A percentile compares a stretch with the other conserved stretches of the same genome.
Conservation (phyloP, 257 asterid species). For the Osmanthus fragrans region DNA sequence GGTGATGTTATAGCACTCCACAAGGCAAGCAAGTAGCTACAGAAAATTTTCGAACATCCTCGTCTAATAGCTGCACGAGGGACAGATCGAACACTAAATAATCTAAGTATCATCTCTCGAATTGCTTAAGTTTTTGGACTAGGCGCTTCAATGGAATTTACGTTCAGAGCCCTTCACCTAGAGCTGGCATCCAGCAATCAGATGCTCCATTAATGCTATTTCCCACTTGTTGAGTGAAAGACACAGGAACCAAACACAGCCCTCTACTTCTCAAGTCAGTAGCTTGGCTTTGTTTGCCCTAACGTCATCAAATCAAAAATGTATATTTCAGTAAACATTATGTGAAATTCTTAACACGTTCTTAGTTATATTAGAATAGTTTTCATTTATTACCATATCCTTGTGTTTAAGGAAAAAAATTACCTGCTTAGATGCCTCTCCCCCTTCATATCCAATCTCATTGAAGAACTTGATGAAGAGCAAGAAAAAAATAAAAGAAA, state of each 20-base stretch:
- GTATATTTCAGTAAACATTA: neutral
- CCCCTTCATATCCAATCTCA: conserved; percentile 20
- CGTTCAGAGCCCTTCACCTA: conserved; percentile 42
- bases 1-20: conserved; percentile 36
- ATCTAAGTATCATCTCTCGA: no score
- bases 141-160: neutral
- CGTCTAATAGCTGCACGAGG: neutral
- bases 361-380: neutral
- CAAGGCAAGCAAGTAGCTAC: neutral
- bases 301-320: neutral
- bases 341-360: neutral
- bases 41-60: neutral
- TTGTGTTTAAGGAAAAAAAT: neutral
- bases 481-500: conserved; percentile 2
- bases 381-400: neutral
- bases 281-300: conserved; percentile 21
- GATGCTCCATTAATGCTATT: conserved; percentile 52
- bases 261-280: conserved; percentile 80
- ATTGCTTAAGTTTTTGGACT: neutral
- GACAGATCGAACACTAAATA: neutral
- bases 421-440: conserved; percentile 19
- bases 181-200: conserved; percentile 52
- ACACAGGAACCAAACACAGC: conserved; percentile 76
- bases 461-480: conserved; percentile 21
- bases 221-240: conserved; percentile 72